Evolutionary conservation across 345 rosid genomes (phyloP).

Genomic region (Turritis glabra): DNA sequence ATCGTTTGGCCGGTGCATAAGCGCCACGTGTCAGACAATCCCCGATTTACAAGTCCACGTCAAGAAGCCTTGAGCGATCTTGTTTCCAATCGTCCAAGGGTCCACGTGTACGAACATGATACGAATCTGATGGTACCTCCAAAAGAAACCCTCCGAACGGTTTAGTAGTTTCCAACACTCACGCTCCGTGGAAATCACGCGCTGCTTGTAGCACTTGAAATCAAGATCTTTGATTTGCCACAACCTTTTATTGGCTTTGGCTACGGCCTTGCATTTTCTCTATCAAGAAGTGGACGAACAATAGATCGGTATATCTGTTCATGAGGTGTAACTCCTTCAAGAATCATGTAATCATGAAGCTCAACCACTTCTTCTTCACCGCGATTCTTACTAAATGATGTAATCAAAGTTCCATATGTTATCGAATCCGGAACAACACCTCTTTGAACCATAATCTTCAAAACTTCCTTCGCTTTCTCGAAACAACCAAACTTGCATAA

Average conservation of each 20-base stretch:
- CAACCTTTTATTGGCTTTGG: not conserved
- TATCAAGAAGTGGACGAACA: conserved; percentile 47
- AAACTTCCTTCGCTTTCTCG: conserved; percentile 53
- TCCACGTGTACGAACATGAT: conserved; percentile 29
- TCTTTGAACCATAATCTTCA: conserved; percentile 42
- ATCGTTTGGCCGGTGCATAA: conserved; percentile 21
- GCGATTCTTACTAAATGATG: conserved; percentile 44
- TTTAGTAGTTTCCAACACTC: not conserved
- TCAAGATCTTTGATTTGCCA: not conserved
- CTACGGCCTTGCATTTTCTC: conserved; percentile 22
- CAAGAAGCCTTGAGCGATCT: not conserved
- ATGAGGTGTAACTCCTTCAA: conserved; percentile 58
- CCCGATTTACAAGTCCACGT: conserved; percentile 17
- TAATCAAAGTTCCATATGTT: conserved; percentile 56
- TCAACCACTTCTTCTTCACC: conserved; percentile 51
- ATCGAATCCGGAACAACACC: conserved; percentile 51
- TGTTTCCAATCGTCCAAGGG: conserved; percentile 1
- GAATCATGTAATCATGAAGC: conserved; percentile 64
- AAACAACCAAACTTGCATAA: conserved; percentile 57
- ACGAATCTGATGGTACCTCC: not conserved
- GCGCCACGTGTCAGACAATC: conserved; percentile 26
- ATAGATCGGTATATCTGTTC: conserved; percentile 37
- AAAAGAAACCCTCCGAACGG: not conserved
- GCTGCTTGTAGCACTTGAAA: too few species aligned
- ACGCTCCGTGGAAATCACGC: too few species aligned